phyloP scores from a whole-genome alignment of 2,329 filamentous ascomycete genomes.

The Myriangium duriaei region DNA sequence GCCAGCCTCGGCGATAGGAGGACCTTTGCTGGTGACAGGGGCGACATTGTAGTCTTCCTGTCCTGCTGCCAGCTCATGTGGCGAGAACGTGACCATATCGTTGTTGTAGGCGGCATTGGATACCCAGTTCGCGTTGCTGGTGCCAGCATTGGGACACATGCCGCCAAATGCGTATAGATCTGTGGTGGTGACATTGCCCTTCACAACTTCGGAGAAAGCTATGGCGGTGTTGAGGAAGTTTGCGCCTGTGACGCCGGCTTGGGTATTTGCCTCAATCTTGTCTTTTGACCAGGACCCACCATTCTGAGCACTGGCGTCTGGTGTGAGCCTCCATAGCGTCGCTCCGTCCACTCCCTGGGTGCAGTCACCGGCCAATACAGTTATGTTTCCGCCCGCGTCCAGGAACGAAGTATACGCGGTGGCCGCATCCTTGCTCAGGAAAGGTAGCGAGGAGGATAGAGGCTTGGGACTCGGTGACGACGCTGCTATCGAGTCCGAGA shows the following conservation, averaged over 20 bases:
- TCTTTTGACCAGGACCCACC: slow-evolving; percentile 44
- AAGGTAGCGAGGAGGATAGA: slow-evolving; percentile 49
- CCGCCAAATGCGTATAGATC: slow-evolving; percentile 71
- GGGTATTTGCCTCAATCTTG: slow-evolving; percentile 22
- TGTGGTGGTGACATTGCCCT: slow-evolving; percentile 40
- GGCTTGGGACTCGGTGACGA: slow-evolving; percentile 46
- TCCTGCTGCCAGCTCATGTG: slow-evolving; percentile 28
- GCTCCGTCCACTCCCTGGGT: slow-evolving; percentile 37
- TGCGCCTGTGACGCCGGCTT: slow-evolving; percentile 28
- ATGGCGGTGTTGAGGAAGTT: slow-evolving; percentile 50
- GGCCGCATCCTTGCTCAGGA: slow-evolving; percentile 39
- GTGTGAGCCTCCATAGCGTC: slow-evolving; percentile 56
- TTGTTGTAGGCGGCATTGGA: slow-evolving; percentile 66
- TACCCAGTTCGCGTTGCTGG: slow-evolving; percentile 47
- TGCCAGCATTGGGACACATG: slow-evolving; percentile 56
- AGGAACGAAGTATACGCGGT: slow-evolving; percentile 56
- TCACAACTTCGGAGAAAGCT: slow-evolving; percentile 52
- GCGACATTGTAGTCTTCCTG: slow-evolving; percentile 33
- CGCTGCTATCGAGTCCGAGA: slow-evolving; percentile 42
- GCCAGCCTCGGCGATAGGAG: slow-evolving; percentile 72
- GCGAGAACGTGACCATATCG: slow-evolving; percentile 56
- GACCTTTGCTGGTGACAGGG: slow-evolving; percentile 41
- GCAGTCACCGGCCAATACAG: slow-evolving; percentile 66
- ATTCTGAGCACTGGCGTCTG: slow-evolving; percentile 28
- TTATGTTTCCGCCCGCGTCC: slow-evolving; percentile 54